Conservation (phyloP, 2,329 filamentous ascomycete species). For the Aspergillus ochraceus region DNA sequence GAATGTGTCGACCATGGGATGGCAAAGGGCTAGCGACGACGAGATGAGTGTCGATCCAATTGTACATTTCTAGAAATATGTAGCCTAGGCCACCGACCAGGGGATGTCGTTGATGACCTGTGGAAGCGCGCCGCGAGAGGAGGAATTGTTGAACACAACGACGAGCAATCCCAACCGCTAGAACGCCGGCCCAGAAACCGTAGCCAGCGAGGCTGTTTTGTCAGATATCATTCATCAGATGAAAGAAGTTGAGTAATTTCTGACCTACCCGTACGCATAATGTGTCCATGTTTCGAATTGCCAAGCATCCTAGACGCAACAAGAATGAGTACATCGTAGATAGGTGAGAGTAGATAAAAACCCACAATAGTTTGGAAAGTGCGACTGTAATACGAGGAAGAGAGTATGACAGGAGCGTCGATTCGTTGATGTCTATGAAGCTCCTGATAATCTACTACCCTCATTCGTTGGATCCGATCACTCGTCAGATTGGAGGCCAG, state of each 20-base stretch:
- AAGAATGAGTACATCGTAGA: neutral
- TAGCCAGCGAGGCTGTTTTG: constrained; percentile 32
- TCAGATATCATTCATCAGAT: neutral
- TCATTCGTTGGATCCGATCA: constrained; percentile 34
- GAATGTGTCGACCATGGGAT: constrained; percentile 41
- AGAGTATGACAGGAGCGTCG: constrained; percentile 32
- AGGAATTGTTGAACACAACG: constrained; percentile 27
- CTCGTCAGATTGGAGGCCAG: constrained; percentile 35
- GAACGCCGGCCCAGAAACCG: constrained; percentile 41
- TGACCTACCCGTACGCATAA: constrained; percentile 38
- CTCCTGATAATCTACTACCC: constrained; percentile 32
- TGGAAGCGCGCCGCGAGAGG: constrained; percentile 7
- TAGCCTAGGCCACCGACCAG: neutral
- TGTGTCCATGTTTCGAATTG: constrained; percentile 35
- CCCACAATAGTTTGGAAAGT: constrained; percentile 37
- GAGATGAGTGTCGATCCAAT: constrained; percentile 41
- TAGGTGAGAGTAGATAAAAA: neutral
- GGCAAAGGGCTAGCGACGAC: constrained; percentile 47
- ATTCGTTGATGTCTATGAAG: constrained; percentile 20
- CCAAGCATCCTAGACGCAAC: constrained; percentile 27
- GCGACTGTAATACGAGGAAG: constrained; percentile 27
- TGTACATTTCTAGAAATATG: constrained; percentile 4
- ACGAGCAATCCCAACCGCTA: constrained; percentile 36
- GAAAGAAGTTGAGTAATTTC: neutral
- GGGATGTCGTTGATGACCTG: neutral